Base-by-base conservation (phyloP, 305 asterid species). In the Fraxinus ornus region DNA sequence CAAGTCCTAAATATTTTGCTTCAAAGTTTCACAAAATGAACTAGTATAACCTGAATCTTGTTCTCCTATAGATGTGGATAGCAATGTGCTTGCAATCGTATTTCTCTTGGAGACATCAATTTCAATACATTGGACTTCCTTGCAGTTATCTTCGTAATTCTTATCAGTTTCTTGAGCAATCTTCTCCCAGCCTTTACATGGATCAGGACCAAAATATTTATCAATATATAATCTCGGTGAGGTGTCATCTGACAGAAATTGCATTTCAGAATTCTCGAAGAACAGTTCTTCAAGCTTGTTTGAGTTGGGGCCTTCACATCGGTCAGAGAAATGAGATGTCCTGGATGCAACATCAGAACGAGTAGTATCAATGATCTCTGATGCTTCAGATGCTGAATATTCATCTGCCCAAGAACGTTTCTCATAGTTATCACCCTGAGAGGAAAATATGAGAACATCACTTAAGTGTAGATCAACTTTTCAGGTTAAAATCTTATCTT, bases 181-280 rank as follows among this genome's bases (percentile, higher is more conserved):
- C 88, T 92, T 94, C 83, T 96, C 99, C 99, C 99, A 94, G 30
- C 93, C 99, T 44, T 85, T 83, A 47, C 90, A 87, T 35, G 99
- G 98, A 84, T 94, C 99, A 9, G 99, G 98, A 75, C 99, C 99
- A 33, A 97, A 94, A 91, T 92, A 97, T 89, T 92, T 94, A 68
- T 97, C 97, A 57, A 97, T 90, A 84, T 88, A 90, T 76, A 85
- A 70, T 76, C 95, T 83, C 17, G 99, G 99, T 1, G 98, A 93
- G 41, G 91, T 91, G 85, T 89, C 91, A 75, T 84, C 91, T 0
- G 93, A 89, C 83, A 94, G 89, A 76, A 91, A 93, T 78, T 89
- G 98, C 75, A 91, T 97, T 73, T 94, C 99, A 24, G 85, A 87
- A 78, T 81, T 82, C 78, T 91, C 93, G 4, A 78, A 79, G 88